Base-by-base conservation (phyloP, 2,329 filamentous ascomycete genomes). In the Colletotrichum nymphaeae region DNA sequence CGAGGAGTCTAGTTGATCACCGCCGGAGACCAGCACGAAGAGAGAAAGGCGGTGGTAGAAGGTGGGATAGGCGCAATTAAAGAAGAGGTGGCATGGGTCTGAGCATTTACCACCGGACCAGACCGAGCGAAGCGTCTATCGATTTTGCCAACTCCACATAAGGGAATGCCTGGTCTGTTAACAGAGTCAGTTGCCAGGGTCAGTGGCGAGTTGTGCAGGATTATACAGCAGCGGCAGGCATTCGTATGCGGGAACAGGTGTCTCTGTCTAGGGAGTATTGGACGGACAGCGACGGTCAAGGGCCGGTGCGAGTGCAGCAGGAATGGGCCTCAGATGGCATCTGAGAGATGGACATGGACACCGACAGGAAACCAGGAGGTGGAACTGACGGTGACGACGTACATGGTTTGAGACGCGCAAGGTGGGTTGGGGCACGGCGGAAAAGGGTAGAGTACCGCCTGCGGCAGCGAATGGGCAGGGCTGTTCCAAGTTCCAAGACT, bases 321-420 rank as follows among this genome's bases (percentile, higher is more conserved):
- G 63, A 57, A 65, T 65, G 52, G 63, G 63, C 46, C 71, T 73
- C 71, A 73, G 71, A 73, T 73, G 71, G 71, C 71, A 70, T 73
- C 60, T 73, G 63, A 52, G 52, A 65, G 24, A 65, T 30, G 35
- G 52, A 69, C 70, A 62, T 49, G 66, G 63, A 56, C 66, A 59
- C 58, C 53, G 49, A 66, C 60, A 70, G 52, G 67, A 73, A 73
- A 71, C 67, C 67, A 73, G 67, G 71, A 73, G 67, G 71, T 73
- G 71, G 71, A 70, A 70, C 71, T 71, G 67, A 73, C 67, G 71
- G 71, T 71, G 67, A 66, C 71, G 67, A 73, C 67, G 67, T 65
- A 60, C 71, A 73, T 73, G 71, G 71, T 70, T 73, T 71, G 71
- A 73, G 71, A 73, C 71, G 71, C 71, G 67, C 71, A 64, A 69